Conservation (phyloP, 345 rosid species). For the Salix exigua region DNA sequence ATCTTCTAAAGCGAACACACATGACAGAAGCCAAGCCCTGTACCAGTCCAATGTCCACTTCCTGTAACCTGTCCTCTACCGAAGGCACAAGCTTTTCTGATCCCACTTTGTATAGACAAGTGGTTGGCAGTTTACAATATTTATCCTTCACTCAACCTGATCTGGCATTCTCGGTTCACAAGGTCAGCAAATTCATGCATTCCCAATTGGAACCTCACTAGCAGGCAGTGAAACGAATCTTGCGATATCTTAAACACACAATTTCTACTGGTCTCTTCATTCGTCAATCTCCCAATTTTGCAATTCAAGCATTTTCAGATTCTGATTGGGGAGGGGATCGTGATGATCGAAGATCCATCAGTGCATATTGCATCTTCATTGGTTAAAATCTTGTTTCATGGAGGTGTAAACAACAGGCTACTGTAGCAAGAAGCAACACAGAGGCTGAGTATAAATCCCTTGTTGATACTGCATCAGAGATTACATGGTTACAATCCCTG, state of each 20-base stretch:
- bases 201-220: too few species aligned
- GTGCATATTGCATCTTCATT: not conserved
- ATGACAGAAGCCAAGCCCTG: too few species aligned
- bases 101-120: too few species aligned
- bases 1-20: too few species aligned
- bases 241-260: not conserved
- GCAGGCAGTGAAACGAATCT: not conserved
- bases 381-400: not conserved
- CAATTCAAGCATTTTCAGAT: not conserved
- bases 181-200: too few species aligned
- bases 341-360: not conserved
- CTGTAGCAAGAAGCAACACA: not conserved
- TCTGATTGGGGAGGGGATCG: not conserved
- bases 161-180: too few species aligned
- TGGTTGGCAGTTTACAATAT: too few species aligned
- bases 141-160: too few species aligned
- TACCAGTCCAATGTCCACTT: too few species aligned
- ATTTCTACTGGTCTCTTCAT: not conserved
- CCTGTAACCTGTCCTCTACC: too few species aligned
- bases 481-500: not conserved
- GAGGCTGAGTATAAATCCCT: not conserved
- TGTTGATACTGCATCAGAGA: not conserved
- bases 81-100: too few species aligned
- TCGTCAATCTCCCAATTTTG: too few species aligned
- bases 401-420: not conserved